These are phyloP conservation scores for Yarrowia galli DNA, from an alignment of 1,139 yeast species.

Conservation along the genomic window DNA sequence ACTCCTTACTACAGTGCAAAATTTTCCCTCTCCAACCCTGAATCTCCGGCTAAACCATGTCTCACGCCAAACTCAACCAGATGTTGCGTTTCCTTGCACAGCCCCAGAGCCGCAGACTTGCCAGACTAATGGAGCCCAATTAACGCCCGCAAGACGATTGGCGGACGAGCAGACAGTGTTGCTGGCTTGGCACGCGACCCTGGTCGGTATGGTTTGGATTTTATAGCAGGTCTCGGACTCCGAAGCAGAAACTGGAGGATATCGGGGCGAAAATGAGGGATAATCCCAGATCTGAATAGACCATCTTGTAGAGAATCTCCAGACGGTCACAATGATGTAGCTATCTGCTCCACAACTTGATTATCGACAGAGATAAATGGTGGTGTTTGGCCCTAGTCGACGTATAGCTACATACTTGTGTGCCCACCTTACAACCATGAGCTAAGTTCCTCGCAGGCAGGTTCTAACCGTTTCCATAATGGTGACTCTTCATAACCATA, in stretches of 20 bases:
- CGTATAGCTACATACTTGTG: neutral
- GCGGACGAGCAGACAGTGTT: neutral
- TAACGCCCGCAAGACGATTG: constrained; percentile 18
- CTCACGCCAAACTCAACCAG: constrained; percentile 6
- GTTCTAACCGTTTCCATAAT: neutral
- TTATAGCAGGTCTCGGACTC: neutral
- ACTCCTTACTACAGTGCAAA: neutral
- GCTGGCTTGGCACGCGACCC: constrained; percentile 21
- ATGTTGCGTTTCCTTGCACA: constrained; percentile 15
- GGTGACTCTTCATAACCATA: no score
- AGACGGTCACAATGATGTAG: neutral
- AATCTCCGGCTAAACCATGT: constrained; percentile 26
- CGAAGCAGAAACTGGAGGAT: neutral
- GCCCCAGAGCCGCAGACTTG: constrained; percentile 24
- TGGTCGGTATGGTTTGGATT: neutral
- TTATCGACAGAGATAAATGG: neutral
- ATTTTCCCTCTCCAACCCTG: constrained; percentile 12
- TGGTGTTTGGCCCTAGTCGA: no score
- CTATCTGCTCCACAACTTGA: no score
- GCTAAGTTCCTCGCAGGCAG: neutral
- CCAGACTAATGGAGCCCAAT: neutral
- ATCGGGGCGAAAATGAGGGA: neutral
- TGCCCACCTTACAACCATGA: neutral
- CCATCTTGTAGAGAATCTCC: neutral
- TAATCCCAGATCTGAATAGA: neutral